Percentiles rank a stretch among this genome's conserved stretches.
Evolutionary conservation across 768 basidiomycete genomes (phyloP).

Genomic region (Myochromella boudieri): DNA sequence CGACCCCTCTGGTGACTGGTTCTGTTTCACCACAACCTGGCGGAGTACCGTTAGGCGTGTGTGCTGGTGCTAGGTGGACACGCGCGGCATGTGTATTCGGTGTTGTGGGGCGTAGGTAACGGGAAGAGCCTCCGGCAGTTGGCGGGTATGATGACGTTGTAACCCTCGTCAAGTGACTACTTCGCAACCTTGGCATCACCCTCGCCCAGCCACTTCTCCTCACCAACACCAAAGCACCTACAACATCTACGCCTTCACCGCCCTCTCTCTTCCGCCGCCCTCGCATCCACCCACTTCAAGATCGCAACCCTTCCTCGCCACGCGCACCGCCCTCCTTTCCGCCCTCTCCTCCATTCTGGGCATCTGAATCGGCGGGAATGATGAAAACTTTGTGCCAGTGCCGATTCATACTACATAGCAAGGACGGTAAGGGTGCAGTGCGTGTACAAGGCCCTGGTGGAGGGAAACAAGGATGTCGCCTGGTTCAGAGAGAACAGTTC

Average conservation of each 20-base stretch:
- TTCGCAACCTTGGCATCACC: slow-evolving; percentile 82
- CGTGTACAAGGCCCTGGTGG: too few relatives aligned
- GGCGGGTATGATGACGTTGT: slow-evolving; percentile 84
- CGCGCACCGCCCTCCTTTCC: slow-evolving; percentile 53
- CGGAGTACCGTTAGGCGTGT: slow-evolving; percentile 50
- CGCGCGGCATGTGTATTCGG: slow-evolving; percentile 75
- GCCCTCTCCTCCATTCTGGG: slow-evolving; percentile 41
- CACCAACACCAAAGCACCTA: slow-evolving; percentile 97
- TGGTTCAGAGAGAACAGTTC: too few relatives aligned
- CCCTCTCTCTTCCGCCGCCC: slow-evolving; percentile 71
- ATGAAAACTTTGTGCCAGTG: slow-evolving; percentile 92
- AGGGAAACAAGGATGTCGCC: too few relatives aligned
- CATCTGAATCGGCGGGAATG: slow-evolving; percentile 72
- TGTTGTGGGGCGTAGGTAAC: slow-evolving; percentile 64
- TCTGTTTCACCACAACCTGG: slow-evolving; percentile 80
- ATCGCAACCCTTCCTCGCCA: slow-evolving; percentile 53
- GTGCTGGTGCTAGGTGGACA: slow-evolving; percentile 63
- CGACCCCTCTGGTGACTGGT: slow-evolving; percentile 95
- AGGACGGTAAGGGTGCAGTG: too few relatives aligned
- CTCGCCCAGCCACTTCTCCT: slow-evolving; percentile 88
- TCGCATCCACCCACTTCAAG: slow-evolving; percentile 66
- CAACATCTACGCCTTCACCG: slow-evolving; percentile 91
- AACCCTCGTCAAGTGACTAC: too few relatives aligned
- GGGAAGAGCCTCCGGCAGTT: slow-evolving; percentile 94
- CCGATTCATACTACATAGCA: too few relatives aligned